Evolutionary conservation across 805 yeast species (phyloP).

Genomic region (Wickerhamiella nectarea): DNA sequence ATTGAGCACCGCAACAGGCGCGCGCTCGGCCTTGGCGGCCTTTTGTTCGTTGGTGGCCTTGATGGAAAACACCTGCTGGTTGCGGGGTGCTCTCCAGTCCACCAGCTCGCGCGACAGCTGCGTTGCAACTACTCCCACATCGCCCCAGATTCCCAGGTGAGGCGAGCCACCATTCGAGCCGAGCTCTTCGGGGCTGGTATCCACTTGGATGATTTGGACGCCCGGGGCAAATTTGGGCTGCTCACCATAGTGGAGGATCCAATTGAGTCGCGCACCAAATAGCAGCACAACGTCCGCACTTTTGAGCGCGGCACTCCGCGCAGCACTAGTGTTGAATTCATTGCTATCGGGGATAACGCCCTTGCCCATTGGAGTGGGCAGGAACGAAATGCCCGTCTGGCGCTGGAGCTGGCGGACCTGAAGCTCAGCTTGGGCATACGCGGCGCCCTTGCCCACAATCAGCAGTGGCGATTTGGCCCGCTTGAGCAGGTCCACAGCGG

Average conservation of each 20-base stretch:
- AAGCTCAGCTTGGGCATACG: slow-evolving; percentile 32
- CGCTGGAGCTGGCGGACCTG: slow-evolving; percentile 32
- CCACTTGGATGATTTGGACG: slow-evolving; percentile 45
- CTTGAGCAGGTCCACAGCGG: slow-evolving; percentile 28
- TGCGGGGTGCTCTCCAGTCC: slow-evolving; percentile 28
- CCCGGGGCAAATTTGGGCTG: slow-evolving; percentile 36
- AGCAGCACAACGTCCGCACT: slow-evolving; percentile 46
- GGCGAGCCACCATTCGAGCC: slow-evolving; percentile 33
- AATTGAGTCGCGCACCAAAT: slow-evolving; percentile 55
- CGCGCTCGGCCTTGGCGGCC: slow-evolving; percentile 27
- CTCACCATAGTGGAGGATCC: slow-evolving; percentile 60
- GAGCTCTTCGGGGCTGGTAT: slow-evolving; percentile 38
- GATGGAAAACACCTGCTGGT: slow-evolving; percentile 19
- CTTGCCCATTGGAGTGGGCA: slow-evolving; percentile 73
- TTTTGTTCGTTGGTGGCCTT: slow-evolving; percentile 24
- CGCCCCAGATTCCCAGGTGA: slow-evolving; percentile 41
- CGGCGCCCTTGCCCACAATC: slow-evolving; percentile 55
- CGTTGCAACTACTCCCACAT: slow-evolving; percentile 31
- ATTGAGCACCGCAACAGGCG: slow-evolving; percentile 25
- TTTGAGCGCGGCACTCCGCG: slow-evolving; percentile 46
- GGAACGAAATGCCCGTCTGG: slow-evolving; percentile 36
- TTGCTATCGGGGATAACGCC: slow-evolving; percentile 46
- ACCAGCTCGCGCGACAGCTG: slow-evolving; percentile 26
- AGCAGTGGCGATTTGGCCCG: slow-evolving; percentile 37
- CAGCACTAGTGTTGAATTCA: slow-evolving; percentile 42